Evolutionary conservation across 768 basidiomycete genomes (phyloP).

Genomic region (Trametes villosa): DNA sequence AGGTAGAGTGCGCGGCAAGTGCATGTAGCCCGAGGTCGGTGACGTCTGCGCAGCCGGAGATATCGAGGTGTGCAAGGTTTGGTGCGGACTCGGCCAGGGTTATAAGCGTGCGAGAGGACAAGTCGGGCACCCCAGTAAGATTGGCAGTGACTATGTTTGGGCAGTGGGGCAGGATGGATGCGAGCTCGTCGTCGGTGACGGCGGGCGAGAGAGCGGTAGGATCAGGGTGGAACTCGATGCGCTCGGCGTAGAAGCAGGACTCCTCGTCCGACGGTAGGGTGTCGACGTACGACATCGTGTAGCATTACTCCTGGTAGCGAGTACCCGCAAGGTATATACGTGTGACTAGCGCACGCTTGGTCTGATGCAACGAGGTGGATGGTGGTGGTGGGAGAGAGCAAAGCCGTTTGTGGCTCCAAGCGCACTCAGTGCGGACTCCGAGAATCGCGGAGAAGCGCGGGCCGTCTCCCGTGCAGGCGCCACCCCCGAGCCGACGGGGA

Average conservation of each 20-base stretch:
- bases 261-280: slow-evolving; percentile 61
- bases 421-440: neutral
- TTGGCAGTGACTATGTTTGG: slow-evolving; percentile 70
- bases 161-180: slow-evolving; percentile 57
- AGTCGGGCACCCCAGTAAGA: slow-evolving; percentile 67
- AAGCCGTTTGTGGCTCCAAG: neutral
- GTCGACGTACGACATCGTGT: slow-evolving; percentile 55
- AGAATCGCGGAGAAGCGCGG: neutral
- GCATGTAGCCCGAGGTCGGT: slow-evolving; percentile 80
- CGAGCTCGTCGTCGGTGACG: slow-evolving; percentile 60
- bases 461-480: neutral
- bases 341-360: neutral
- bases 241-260: slow-evolving; percentile 62
- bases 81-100: slow-evolving; percentile 63
- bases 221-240: slow-evolving; percentile 55
- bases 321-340: neutral
- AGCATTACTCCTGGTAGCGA: neutral
- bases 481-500: neutral
- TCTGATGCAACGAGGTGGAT: neutral
- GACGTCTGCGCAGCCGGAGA: slow-evolving; percentile 74
- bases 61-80: slow-evolving; percentile 73
- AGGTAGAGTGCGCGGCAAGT: slow-evolving; percentile 65
- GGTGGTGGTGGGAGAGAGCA: slow-evolving; percentile 9
- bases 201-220: slow-evolving; percentile 40
- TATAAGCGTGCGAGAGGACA: slow-evolving; percentile 71